Evolutionary conservation across 768 basidiomycete species (phyloP).

Genomic region (Roridomyces roridus): DNA sequence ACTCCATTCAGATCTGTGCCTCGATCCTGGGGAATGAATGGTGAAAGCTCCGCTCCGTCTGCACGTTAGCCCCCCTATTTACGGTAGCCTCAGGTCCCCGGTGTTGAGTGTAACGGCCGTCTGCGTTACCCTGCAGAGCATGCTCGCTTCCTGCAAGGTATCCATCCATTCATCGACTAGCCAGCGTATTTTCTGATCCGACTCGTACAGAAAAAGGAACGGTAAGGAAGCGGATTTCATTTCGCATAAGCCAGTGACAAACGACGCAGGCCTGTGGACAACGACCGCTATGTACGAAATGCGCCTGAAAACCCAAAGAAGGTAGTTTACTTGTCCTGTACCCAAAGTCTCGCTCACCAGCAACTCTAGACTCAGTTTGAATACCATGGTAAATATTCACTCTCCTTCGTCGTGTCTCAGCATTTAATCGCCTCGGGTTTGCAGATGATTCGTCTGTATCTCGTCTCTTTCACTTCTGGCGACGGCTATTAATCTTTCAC

Average conservation of each 20-base stretch:
- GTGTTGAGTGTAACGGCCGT: conserved; percentile 84
- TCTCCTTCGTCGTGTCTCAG: neutral
- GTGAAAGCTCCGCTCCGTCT: conserved; percentile 38
- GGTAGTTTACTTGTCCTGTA: conserved; percentile 47
- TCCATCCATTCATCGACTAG: neutral
- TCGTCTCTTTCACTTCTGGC: conserved; percentile 3
- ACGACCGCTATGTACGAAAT: conserved; percentile 79
- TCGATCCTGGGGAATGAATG: conserved; percentile 90
- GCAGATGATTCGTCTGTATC: conserved; percentile 67
- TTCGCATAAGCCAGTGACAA: conserved; percentile 5
- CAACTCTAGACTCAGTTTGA: conserved; percentile 71
- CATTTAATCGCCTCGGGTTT: conserved; percentile 25
- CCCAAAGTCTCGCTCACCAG: conserved; percentile 9
- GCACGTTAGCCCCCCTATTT: conserved; percentile 4
- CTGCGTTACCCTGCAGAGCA: conserved; percentile 88
- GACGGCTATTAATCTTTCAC: conserved; percentile 9
- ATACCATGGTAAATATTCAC: conserved; percentile 68
- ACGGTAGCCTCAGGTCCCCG: conserved; percentile 64
- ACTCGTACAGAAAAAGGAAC: conserved; percentile 57
- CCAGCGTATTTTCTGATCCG: conserved; percentile 30
- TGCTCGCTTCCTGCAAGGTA: conserved; percentile 93
- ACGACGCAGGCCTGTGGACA: conserved; percentile 71
- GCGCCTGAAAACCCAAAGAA: conserved; percentile 90
- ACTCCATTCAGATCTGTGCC: conserved; percentile 72
- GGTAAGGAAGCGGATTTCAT: conserved; percentile 47